A percentile compares a stretch with the other conserved stretches of the same genome.
These are phyloP conservation scores for Vitis rupestris DNA, from an alignment of 164 flowering plant genomes.

Conservation along the genomic window DNA sequence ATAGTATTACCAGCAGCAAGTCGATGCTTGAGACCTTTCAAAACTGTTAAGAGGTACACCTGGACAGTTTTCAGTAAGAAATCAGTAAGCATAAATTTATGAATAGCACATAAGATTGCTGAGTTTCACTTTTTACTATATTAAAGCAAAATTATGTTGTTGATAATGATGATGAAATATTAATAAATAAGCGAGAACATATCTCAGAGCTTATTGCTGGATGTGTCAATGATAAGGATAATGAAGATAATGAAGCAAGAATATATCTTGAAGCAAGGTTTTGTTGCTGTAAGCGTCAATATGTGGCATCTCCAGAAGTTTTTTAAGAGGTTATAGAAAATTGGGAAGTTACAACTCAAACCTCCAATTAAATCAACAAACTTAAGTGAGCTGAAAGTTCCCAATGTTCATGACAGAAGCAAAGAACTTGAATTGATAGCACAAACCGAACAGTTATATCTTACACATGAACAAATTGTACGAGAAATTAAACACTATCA, in stretches of 20 bases:
- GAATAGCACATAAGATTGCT: neutral
- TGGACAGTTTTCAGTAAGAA: conserved; percentile 25
- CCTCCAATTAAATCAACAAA: neutral
- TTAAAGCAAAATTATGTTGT: too few relatives aligned
- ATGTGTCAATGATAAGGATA: neutral
- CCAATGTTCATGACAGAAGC: neutral
- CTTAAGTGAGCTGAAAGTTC: neutral
- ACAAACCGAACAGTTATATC: neutral
- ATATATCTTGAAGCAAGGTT: neutral
- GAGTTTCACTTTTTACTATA: too few relatives aligned
- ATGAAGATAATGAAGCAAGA: neutral
- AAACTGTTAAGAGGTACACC: conserved; percentile 82
- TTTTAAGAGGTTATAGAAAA: neutral
- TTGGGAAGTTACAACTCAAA: neutral
- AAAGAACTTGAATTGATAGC: neutral
- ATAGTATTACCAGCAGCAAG: conserved; percentile 81
- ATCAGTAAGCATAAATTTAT: conserved; percentile 9
- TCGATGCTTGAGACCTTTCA: conserved; percentile 91
- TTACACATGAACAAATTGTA: neutral
- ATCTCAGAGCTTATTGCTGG: too few relatives aligned
- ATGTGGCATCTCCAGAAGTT: neutral
- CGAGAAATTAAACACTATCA: neutral
- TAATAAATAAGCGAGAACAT: too few relatives aligned
- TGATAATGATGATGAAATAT: too few relatives aligned
- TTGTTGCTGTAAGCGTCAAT: neutral